A percentile compares a stretch with the other conserved stretches of the same genome.
phyloP scores from a whole-genome alignment of 257 asterid genomes.

The Jaltomata sinuosa region DNA sequence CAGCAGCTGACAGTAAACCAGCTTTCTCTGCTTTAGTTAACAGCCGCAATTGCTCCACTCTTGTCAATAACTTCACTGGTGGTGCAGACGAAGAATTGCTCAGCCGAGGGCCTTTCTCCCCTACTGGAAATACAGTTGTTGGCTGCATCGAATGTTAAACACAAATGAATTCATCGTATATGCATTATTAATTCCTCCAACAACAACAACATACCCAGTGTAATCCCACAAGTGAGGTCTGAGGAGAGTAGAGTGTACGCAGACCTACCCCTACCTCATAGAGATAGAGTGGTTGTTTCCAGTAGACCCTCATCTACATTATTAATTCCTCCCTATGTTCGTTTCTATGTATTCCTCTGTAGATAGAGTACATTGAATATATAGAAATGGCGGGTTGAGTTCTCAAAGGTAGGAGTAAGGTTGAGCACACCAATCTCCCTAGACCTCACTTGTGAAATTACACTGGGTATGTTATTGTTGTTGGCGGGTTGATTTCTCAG shows the following conservation, averaged over 20 bases:
- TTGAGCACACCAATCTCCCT: no score
- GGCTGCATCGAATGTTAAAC: constrained; percentile 16
- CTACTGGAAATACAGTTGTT: constrained; percentile 26
- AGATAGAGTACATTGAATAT: neutral
- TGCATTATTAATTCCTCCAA: neutral
- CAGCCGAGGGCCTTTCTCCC: constrained; percentile 26
- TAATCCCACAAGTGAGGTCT: no score
- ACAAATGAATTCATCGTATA: neutral
- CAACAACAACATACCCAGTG: no score
- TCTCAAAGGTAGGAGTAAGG: no score
- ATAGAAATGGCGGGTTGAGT: neutral
- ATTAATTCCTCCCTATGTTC: no score
- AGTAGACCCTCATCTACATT: no score
- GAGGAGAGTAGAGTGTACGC: no score
- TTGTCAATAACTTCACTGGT: constrained; percentile 57
- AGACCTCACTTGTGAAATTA: no score
- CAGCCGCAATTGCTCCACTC: constrained; percentile 84
- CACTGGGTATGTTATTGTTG: no score
- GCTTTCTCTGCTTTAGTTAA: constrained; percentile 90
- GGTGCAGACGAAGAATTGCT: constrained; percentile 13
- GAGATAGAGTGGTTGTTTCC: no score
- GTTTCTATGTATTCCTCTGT: neutral
- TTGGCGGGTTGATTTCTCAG: neutral
- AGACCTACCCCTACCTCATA: no score
- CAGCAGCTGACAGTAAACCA: constrained; percentile 83